These are phyloP conservation scores for Xylariaceae sp. DNA, from an alignment of 2,329 filamentous ascomycete species.

Conservation along the genomic window DNA sequence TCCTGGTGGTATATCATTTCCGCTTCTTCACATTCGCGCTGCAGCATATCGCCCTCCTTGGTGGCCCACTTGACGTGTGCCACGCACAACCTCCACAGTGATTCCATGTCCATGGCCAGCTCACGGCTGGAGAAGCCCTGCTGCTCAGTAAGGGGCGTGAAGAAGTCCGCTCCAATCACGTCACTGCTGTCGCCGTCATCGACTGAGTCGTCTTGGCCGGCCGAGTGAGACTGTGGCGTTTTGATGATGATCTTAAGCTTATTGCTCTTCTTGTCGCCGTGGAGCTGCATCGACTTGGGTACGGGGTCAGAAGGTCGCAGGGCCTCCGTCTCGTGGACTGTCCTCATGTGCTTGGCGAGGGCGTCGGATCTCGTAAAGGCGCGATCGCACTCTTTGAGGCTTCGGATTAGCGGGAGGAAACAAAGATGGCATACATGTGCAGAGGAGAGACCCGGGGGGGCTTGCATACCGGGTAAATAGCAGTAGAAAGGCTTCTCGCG, in stretches of 20 bases:
- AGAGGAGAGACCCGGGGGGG: background rate
- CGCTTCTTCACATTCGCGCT: conserved; percentile 60
- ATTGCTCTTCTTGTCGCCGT: conserved; percentile 40
- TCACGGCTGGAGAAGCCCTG: conserved; percentile 64
- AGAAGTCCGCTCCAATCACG: conserved; percentile 54
- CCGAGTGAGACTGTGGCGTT: conserved; percentile 53
- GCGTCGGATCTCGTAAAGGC: conserved; percentile 96
- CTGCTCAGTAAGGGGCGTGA: conserved; percentile 52
- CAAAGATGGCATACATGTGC: background rate
- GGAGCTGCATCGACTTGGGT: conserved; percentile 61
- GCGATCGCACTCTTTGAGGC: conserved; percentile 78
- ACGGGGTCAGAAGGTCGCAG: conserved; percentile 75
- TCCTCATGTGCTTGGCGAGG: conserved; percentile 96
- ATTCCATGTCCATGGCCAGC: conserved; percentile 53
- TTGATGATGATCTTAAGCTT: conserved; percentile 63
- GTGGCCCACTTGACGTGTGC: conserved; percentile 71
- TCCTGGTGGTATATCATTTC: conserved; percentile 66
- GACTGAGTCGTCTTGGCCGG: conserved; percentile 50
- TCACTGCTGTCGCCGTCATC: conserved; percentile 55
- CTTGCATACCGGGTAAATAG: conserved; percentile 72
- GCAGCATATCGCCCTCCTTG: conserved; percentile 60
- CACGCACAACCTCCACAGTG: conserved; percentile 64
- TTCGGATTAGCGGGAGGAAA: conserved; percentile 7
- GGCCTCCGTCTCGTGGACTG: conserved; percentile 94
- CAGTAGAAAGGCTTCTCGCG: conserved; percentile 99